Conservation (phyloP, 2,329 filamentous ascomycete genomes). For the Stemphylium beticola region DNA sequence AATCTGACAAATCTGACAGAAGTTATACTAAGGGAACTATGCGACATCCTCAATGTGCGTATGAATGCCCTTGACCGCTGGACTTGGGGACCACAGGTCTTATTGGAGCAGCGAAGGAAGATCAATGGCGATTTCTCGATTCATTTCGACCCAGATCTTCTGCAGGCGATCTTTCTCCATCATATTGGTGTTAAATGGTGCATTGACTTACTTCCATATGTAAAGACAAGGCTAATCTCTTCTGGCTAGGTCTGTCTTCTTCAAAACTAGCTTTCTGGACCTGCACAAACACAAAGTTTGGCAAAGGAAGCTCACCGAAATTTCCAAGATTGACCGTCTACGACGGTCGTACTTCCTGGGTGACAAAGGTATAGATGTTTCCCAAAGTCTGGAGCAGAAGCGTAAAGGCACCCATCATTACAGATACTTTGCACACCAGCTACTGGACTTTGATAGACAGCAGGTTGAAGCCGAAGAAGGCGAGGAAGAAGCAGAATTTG, state of each 20-base stretch:
- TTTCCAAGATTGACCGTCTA: slow-evolving; percentile 27
- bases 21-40: slow-evolving; percentile 39
- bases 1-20: slow-evolving; percentile 2
- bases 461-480: slow-evolving; percentile 33
- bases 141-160: slow-evolving; percentile 40
- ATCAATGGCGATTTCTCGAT: slow-evolving; percentile 38
- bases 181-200: slow-evolving; percentile 40
- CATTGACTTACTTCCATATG: not conserved
- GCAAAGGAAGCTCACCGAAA: slow-evolving; percentile 20
- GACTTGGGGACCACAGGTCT: slow-evolving; percentile 40
- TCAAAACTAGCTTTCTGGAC: slow-evolving; percentile 30
- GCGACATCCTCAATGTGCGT: slow-evolving; percentile 43
- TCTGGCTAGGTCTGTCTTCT: slow-evolving; percentile 34
- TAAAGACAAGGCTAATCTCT: not conserved
- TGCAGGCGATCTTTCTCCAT: slow-evolving; percentile 44
- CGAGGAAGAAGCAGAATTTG: slow-evolving; percentile 40
- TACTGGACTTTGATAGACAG: slow-evolving; percentile 33
- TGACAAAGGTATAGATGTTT: not conserved
- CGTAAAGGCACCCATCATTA: slow-evolving; percentile 26
- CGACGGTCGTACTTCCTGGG: slow-evolving; percentile 39
- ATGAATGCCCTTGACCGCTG: slow-evolving; percentile 35
- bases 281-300: slow-evolving; percentile 29
- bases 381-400: slow-evolving; percentile 24
- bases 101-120: slow-evolving; percentile 37
- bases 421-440: slow-evolving; percentile 35